Evolutionary conservation across 108 stramenopile species (phyloP).

Genomic region (Tribonema minus): DNA sequence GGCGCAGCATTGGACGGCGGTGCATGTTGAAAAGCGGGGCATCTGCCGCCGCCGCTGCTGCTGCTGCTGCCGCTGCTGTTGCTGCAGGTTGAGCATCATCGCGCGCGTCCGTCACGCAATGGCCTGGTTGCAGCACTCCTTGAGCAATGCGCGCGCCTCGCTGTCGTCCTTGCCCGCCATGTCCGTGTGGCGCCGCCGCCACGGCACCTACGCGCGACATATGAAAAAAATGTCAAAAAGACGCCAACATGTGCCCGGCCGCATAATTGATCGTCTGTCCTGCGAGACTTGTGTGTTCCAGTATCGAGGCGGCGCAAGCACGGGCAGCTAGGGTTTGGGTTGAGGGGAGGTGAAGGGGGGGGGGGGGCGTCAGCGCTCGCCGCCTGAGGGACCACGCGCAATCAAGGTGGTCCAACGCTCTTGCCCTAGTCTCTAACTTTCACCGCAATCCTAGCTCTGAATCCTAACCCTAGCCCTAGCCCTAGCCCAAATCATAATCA

Average conservation of each 20-base stretch:
- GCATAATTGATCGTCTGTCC: not conserved
- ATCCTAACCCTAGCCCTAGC: not conserved
- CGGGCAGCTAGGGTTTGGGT: not conserved
- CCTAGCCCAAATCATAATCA: not conserved
- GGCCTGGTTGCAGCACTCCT: not conserved
- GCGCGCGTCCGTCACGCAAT: too few relatives aligned
- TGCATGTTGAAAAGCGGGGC: too few relatives aligned
- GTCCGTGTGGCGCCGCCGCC: conserved; percentile 7
- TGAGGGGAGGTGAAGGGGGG: not conserved
- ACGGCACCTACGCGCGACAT: not conserved
- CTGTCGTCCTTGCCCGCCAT: conserved; percentile 6
- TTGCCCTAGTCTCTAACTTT: not conserved
- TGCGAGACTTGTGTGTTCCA: too few relatives aligned
- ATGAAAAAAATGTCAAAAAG: not conserved
- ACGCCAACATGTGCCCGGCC: not conserved
- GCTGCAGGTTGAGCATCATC: too few relatives aligned
- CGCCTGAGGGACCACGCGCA: not conserved
- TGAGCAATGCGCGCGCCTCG: conserved; percentile 2
- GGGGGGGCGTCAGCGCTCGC: not conserved
- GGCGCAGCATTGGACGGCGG: too few relatives aligned
- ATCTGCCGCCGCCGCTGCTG: too few relatives aligned
- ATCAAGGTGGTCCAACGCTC: not conserved
- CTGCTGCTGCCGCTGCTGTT: too few relatives aligned
- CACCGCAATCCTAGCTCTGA: not conserved
- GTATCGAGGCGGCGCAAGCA: not conserved